A percentile compares a stretch with the other conserved stretches of the same genome.
Evolutionary conservation across 1,284 basidiomycete genomes (phyloP).

Genomic region (Trametes pubescens): DNA sequence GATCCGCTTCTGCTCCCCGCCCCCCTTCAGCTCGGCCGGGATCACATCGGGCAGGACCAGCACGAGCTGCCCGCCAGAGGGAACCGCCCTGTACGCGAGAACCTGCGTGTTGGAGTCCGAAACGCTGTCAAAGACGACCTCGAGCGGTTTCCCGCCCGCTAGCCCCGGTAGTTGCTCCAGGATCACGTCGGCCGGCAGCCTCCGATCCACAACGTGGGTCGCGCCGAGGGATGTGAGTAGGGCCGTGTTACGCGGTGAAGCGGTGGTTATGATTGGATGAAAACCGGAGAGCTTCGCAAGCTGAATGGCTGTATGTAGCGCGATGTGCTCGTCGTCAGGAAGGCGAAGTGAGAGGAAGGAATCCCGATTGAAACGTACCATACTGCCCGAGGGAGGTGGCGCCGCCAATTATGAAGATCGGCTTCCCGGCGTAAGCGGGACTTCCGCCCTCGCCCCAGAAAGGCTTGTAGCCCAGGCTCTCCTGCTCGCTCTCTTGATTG

Average conservation of each 20-base stretch:
- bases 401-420: constrained; percentile 55
- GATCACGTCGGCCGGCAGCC: constrained; percentile 24
- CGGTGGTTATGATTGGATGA: constrained; percentile 45
- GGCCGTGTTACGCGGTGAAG: constrained; percentile 42
- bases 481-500: constrained; percentile 32
- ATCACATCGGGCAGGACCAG: constrained; percentile 21
- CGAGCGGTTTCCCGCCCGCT: constrained; percentile 30
- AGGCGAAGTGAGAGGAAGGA: background rate
- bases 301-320: constrained; percentile 38
- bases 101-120: constrained; percentile 32
- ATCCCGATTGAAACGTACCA: constrained; percentile 35
- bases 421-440: constrained; percentile 47
- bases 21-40: constrained; percentile 18
- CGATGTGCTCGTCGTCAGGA: background rate
- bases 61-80: constrained; percentile 32
- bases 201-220: constrained; percentile 44
- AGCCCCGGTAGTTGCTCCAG: constrained; percentile 30
- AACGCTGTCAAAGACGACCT: constrained; percentile 40
- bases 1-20: constrained; percentile 15
- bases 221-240: constrained; percentile 47
- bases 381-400: constrained; percentile 53
- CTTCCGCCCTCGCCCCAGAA: constrained; percentile 41
- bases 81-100: constrained; percentile 32
- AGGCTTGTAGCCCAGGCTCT: constrained; percentile 44
- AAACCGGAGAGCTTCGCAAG: constrained; percentile 45